A percentile compares a stretch with the other conserved stretches of the same genome.
phyloP scores from a whole-genome alignment of 257 asterid genomes.

The Nicotiana otophora region DNA sequence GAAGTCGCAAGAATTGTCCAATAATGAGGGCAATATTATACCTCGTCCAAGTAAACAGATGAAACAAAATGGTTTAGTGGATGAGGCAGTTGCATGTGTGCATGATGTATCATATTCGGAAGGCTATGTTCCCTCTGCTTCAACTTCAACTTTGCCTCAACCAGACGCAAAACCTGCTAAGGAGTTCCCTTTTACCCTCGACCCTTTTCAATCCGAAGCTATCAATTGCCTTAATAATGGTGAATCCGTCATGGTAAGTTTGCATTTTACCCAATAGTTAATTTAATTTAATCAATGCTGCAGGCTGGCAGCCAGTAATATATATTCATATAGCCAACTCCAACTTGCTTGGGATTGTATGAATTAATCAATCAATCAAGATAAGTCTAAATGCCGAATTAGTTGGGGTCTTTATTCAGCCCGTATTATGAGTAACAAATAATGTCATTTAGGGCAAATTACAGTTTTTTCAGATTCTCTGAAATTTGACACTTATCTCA shows the following conservation, averaged over 20 bases:
- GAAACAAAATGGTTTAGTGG: too few relatives aligned
- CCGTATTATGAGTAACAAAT: neutral
- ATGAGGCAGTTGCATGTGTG: constrained; percentile 68
- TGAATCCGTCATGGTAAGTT: constrained; percentile 85
- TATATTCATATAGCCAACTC: too few relatives aligned
- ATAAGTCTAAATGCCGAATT: neutral
- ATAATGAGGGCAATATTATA: constrained; percentile 18
- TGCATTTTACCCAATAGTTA: neutral
- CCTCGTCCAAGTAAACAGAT: constrained; percentile 53
- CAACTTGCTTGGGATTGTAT: too few relatives aligned
- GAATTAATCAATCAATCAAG: neutral
- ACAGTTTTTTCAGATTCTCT: neutral
- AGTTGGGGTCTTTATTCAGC: neutral
- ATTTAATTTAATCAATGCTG: neutral
- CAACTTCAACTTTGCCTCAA: constrained; percentile 22
- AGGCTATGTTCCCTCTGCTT: constrained; percentile 43
- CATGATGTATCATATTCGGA: constrained; percentile 87
- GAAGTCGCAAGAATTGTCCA: constrained; percentile 46
- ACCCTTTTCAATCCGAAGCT: constrained; percentile 92
- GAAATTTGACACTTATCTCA: too few relatives aligned
- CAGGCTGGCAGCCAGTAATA: too few relatives aligned
- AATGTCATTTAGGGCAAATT: neutral
- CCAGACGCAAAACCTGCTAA: constrained; percentile 57
- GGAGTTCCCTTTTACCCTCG: constrained; percentile 71
- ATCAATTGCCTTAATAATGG: constrained; percentile 68